Evolutionary conservation across 768 basidiomycete species (phyloP), one percentile per base, ranked within the genome.

Genomic region (Collybia mongolica): DNA sequence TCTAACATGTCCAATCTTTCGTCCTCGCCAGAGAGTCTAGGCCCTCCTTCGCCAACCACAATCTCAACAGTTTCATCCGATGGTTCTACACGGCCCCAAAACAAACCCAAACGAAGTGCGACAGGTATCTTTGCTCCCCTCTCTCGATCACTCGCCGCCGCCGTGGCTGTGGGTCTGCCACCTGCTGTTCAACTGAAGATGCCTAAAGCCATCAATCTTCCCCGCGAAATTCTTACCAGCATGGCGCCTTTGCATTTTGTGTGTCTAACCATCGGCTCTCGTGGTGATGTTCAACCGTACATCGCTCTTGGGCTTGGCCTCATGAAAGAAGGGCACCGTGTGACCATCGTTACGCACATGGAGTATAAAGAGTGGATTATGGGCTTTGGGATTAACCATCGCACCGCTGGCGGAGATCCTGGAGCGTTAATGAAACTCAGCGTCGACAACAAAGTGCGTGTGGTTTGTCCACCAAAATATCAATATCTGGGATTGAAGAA

Each of bases 371-470:
- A 58, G 1, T 86, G 84, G 84, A 67, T 86, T 24, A 73, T 75
- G 51, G 74, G 79, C 6, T 86, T 81, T 60, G 82, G 79, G 3
- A 71, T 88, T 49, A 68, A 65, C 32, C 82, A 84, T 63, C 73
- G 83, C 22, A 74, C 76, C 29, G 83, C 84, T 14, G 86, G 85
- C 2, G 86, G 84, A 5, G 85, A 88, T 65, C 84, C 85, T 0
- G 83, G 81, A 0, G 79, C 80, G 2, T 60, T 86, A 60, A 86
- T 86, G 84, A 83, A 84, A 57, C 69, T 86, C 4, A 81, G 70
- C 47, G 71, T 71, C 8, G 65, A 70, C n/a, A 67, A 70, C 46
- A 72, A 69, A 57, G 71, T 72, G 38, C 14, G 39, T 44, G 18
- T n/a, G 43, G 29, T 11, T 46, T 36, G 5, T 57, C 2, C n/a